Base-by-base conservation (phyloP, 2,329 filamentous ascomycete species). In the Pseudomassariella vexata region DNA sequence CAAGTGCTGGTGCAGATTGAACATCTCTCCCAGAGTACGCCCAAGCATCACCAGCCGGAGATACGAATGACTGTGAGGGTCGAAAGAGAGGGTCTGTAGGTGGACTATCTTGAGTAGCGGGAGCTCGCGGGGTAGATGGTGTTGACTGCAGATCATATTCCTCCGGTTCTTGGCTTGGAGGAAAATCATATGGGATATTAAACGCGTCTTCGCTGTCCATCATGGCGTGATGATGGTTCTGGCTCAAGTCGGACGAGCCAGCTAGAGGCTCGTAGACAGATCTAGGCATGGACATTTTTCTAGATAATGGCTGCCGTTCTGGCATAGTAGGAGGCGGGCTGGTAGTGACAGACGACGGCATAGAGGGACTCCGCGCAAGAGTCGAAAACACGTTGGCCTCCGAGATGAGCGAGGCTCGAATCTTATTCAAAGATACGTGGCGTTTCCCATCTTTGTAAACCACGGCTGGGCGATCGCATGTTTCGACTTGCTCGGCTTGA, bases 341-440 rank as follows among this genome's bases (percentile, higher is more conserved):
- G 5, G 65, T 64, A 36, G 66, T 63, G 5, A 62, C 57, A 3
- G 80, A 77, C 2, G 78, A 81, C 5, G 70, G 68, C 43, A 75
- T 60, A 2, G 75, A 73, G 2, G 76, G 70, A 4, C 74, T 73
- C 24, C 67, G 68, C 9, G 71, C 70, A 23, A 82, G 55, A 8
- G 67, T 68, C 4, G 77, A 73, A 36, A 85, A 83, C 23, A 77
- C 68, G 28, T 76, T 77, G 12, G 77, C 74, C 44, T 85, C 79
- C 3, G 79, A 81, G 24, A 85, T 76, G 18, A 85, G 54, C 41
- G 71, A 73, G 10, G 78, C 80, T 15, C 73, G 70, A 19, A 86
- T 72, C 30, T 73, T 73, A 11, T 72, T 68, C n/a, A 85, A 59
- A 11, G 67, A 70, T 29, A 85, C 63, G 36, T 78, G 73, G 16